Conservation (phyloP, 495 filamentous ascomycete genomes). For the Hapsidospora chrysogenum region DNA sequence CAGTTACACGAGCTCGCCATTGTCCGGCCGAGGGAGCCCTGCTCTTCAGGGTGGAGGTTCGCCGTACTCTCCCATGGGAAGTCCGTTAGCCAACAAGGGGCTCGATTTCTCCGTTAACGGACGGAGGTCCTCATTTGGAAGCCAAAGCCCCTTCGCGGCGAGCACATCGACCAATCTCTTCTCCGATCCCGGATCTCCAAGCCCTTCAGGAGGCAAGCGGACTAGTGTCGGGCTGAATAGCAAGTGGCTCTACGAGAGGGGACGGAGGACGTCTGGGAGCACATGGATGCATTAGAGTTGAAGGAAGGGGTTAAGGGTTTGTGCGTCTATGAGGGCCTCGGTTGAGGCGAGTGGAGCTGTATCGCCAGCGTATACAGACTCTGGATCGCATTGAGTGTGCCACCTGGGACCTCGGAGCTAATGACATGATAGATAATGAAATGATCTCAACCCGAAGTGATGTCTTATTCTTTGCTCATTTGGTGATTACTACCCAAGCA, state of each 20-base stretch:
- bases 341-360: too few species aligned
- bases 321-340: too few species aligned
- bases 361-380: too few species aligned
- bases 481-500: too few species aligned
- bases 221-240: slow-evolving; percentile 61
- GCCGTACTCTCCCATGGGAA: slow-evolving; percentile 20
- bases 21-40: slow-evolving; percentile 22
- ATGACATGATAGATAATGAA: too few species aligned
- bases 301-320: not conserved
- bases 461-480: too few species aligned
- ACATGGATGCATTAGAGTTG: slow-evolving; percentile 14
- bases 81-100: slow-evolving; percentile 57
- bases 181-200: slow-evolving; percentile 35
- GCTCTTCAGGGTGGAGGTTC: slow-evolving; percentile 11
- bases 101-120: slow-evolving; percentile 32
- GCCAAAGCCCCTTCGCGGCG: slow-evolving; percentile 14
- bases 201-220: slow-evolving; percentile 47
- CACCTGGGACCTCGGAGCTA: too few species aligned
- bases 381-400: too few species aligned
- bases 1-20: slow-evolving; percentile 37
- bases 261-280: slow-evolving; percentile 24
- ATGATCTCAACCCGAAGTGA: not conserved
- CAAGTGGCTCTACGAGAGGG: slow-evolving; percentile 85
- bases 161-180: slow-evolving; percentile 13
- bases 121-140: slow-evolving; percentile 47